Percentiles rank a stretch among this genome's conserved stretches.
phyloP scores from a whole-genome alignment of 345 rosid genomes.

The Acer negundo region DNA sequence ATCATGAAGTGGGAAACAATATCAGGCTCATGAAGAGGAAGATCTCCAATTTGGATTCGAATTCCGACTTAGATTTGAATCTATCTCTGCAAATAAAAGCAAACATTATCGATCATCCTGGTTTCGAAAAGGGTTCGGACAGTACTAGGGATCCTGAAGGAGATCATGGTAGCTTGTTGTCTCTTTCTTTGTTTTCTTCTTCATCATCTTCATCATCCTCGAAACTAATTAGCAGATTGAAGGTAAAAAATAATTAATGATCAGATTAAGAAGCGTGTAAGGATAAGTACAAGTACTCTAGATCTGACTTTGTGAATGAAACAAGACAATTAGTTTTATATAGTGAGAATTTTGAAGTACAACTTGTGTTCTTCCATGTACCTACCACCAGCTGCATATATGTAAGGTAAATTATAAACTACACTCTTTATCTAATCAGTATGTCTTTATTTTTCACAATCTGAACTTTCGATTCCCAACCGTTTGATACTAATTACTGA shows the following conservation, averaged over 20 bases:
- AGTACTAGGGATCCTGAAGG: constrained; percentile 3
- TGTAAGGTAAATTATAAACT: no score
- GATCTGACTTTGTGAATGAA: constrained; percentile 88
- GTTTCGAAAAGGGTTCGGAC: constrained; percentile 7
- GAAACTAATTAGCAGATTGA: constrained; percentile 35
- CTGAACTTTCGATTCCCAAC: no score
- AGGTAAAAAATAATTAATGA: constrained; percentile 29
- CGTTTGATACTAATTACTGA: no score
- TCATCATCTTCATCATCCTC: constrained; percentile 38
- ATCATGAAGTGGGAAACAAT: constrained; percentile 14
- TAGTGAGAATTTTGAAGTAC: constrained; percentile 76
- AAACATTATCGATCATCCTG: constrained; percentile 21
- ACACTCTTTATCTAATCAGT: no score
- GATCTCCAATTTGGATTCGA: constrained; percentile 23
- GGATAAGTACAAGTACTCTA: constrained; percentile 56
- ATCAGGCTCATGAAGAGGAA: constrained; percentile 40
- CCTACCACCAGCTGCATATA: no score
- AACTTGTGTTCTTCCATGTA: constrained; percentile 24
- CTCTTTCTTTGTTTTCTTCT: constrained; percentile 62
- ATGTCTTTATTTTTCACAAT: no score
- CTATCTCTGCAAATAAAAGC: constrained; percentile 52
- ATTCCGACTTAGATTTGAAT: constrained; percentile 58
- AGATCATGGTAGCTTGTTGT: constrained; percentile 51
- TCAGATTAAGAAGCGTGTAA: constrained; percentile 26
- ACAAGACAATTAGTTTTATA: constrained; percentile 43